Evolutionary conservation across 805 yeast species (phyloP).

Genomic region (Hyphopichia homilentoma): DNA sequence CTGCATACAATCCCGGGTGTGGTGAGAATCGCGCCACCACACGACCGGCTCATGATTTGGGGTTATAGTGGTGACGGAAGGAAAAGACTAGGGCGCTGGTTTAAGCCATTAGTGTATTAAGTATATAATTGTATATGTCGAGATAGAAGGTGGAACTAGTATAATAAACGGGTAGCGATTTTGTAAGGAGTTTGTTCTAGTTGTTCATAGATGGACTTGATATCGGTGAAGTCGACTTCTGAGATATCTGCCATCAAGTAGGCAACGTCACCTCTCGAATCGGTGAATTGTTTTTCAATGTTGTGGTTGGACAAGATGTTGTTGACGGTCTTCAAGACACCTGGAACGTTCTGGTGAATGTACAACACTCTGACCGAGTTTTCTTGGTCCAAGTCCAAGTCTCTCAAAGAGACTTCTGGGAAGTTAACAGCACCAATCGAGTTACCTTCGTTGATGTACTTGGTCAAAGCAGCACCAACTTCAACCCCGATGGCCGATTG

Average conservation of each 20-base stretch:
- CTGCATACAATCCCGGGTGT: too few relatives aligned
- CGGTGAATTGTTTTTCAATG: conserved; percentile 98
- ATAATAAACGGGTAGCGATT: conserved; percentile 85
- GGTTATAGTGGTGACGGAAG: too few relatives aligned
- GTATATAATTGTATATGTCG: too few relatives aligned
- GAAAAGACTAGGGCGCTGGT: too few relatives aligned
- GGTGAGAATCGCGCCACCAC: too few relatives aligned
- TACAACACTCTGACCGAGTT: conserved; percentile 89
- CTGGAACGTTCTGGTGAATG: conserved; percentile 97
- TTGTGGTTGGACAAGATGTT: conserved; percentile 91
- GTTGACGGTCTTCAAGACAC: conserved; percentile 96
- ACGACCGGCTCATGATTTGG: too few relatives aligned
- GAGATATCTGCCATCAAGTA: conserved; percentile 97
- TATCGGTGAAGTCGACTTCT: conserved; percentile 76
- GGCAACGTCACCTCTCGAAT: conserved; percentile 92
- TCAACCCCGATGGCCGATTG: conserved; percentile 97
- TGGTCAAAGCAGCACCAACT: conserved; percentile 80
- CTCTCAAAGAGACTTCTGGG: conserved; percentile 95
- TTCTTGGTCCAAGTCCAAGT: conserved; percentile 81
- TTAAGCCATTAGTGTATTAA: too few relatives aligned
- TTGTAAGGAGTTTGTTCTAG: conserved; percentile 87
- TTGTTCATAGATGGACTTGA: conserved; percentile 78
- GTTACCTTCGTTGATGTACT: conserved; percentile 93
- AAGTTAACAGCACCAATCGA: conserved; percentile 95
- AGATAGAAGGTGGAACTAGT: conserved; percentile 39